phyloP scores from a whole-genome alignment of 179 eudicot species.

The Sideroxylon spinosum region DNA sequence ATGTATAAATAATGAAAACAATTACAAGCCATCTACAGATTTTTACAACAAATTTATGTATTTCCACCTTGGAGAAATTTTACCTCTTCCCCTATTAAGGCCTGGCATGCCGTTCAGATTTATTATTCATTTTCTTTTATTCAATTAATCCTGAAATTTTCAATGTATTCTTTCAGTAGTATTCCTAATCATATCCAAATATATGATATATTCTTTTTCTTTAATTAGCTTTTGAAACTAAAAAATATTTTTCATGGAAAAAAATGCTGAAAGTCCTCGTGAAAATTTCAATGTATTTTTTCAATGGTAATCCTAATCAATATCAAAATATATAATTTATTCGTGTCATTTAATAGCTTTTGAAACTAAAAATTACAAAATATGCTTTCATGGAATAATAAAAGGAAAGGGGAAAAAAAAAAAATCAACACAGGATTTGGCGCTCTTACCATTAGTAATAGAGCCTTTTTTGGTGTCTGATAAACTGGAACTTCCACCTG shows the following conservation, averaged over 20 bases:
- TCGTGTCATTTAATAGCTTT: not conserved
- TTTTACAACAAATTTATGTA: not conserved
- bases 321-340: not conserved
- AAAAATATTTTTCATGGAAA: too few relatives aligned
- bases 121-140: not conserved
- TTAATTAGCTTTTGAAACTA: too few relatives aligned
- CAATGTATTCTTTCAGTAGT: too few relatives aligned
- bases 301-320: not conserved
- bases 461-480: constrained; percentile 39
- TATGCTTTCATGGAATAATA: not conserved
- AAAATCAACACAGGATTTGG: constrained; percentile 6
- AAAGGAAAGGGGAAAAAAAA: not conserved
- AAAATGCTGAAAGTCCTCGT: too few relatives aligned
- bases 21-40: not conserved
- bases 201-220: too few relatives aligned
- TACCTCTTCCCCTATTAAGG: not conserved
- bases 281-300: not conserved
- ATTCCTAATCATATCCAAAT: too few relatives aligned
- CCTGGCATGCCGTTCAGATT: not conserved
- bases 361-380: not conserved
- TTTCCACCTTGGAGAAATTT: not conserved
- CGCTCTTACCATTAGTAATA: constrained; percentile 39
- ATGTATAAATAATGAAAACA: not conserved
- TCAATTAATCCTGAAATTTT: not conserved
- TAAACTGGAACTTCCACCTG: constrained; percentile 56